Base-by-base conservation (phyloP, 225 moss, liverwort and hornwort genomes). In the Thuidium tamariscinum region DNA sequence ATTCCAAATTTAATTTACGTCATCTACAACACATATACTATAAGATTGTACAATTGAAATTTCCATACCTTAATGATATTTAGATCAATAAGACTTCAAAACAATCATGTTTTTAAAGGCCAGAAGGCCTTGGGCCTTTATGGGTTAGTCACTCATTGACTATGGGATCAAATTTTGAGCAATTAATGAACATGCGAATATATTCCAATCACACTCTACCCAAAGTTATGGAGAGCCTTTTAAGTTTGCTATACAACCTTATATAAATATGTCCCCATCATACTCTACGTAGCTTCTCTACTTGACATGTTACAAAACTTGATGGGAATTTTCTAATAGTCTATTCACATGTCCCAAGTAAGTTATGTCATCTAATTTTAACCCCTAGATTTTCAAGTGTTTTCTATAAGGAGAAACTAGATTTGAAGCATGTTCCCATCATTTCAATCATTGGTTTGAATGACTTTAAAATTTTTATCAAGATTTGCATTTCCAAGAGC, bases 331-430 rank as follows among this genome's bases (percentile, higher is more conserved):
- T 1, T 5, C 0, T 13, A 0, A 52, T 13, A 8, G 4, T 9
- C 0, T 0, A 0, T 34, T 36, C 0, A 2, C 0, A 5, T 9
- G 3, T 52, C 3, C 1, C 3, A 34, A 52, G 2, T 3, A n/a
- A n/a, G n/a, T n/a, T n/a, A 36, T 54, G 15, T 23, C 15, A 54
- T 36, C 3, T n/a, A n/a, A n/a, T 54, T 23, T 23, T n/a, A 23
- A n/a, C 1, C 13, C 3, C 5, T 21, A 8, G 20, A 51, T 49
- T 5, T 1, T 10, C 2, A 4, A 21, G 1, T 20, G 7, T 21
- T 4, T 4, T 10, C 1, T 1, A 0, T 0, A 0, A 1, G 13
- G 2, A 3, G 2, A 34, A 51, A 5, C 51, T 51, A 5, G 22
- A 0, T 34, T 34, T 8, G 7, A 10, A 34, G 2, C 13, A 51